Base-by-base conservation (phyloP, 192 early-diverging fungal species). In the Dissophora ornata region DNA sequence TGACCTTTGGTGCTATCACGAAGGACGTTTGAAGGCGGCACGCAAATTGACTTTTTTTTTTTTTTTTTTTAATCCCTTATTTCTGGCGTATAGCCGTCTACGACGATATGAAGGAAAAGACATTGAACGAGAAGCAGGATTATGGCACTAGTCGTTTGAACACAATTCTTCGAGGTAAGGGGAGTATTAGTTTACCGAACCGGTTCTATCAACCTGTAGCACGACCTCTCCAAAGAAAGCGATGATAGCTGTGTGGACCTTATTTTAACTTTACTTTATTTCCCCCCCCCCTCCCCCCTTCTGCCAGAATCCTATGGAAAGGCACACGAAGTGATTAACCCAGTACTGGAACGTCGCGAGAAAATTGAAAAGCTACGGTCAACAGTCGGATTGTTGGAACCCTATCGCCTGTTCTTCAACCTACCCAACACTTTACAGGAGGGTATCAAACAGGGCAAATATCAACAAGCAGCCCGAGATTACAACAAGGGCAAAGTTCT, bases 321-420 rank as follows among this genome's bases (percentile, higher is more conserved):
- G 46, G 95, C 97, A 0, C 86, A 91, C 28, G 87, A 93, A 50
- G 85, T 97, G 1, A 97, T 95, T 81, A 87, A 89, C 10, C 96
- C 96, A 1, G 86, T 99, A 19, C 77, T 99, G 10, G 90, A 95
- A 47, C 81, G 95, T 11, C 86, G 96, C 32, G 86, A 84, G 18
- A 92, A 93, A 48, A 93, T 93, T 1, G 97, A 96, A 57, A 94
- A 94, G 81, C 89, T 99, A n/a, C 87, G 94, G 10, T 89, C 87
- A 10, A 95, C 97, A 4, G 87, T 99, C 11, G 88, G 83, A 41
- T 82, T 98, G n/a, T 83, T 99, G n/a, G 94, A 96, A 67, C 87
- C 94, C 45, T 99, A 96, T 87, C 92, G 94, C 67, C 95, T 98
- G 79, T 96, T 97, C 74, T 98, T 99, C 75, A 97, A 95, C 67